Evolutionary conservation across 2,329 filamentous ascomycete genomes (phyloP), one percentile per base, ranked within the genome.

Genomic region (Diaporthe amygdali): DNA sequence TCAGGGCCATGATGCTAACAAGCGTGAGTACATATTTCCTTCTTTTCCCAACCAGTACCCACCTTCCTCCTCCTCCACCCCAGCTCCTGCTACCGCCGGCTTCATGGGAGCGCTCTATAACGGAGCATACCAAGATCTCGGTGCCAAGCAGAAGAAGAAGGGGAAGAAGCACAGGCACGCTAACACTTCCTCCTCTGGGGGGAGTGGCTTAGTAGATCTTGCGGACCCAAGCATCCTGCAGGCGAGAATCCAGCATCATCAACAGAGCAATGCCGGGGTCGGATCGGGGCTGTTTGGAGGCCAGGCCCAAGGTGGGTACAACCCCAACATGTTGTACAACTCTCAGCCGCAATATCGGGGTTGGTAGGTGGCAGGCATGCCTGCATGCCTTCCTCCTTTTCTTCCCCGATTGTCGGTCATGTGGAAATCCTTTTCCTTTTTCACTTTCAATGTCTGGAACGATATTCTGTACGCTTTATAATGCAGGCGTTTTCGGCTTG

Each of bases 111-210:
- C 94, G 90, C 94, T 96, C 88, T 97, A 97, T 88, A 93, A 93
- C 87, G 94, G 93, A 88, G 90, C 91, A 86, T 94, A 94, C 87
- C 93, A 95, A 91, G 95, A 97, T 83, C 92, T 92, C 87, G 93
- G 93, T 87, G 92, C 94, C 87, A 97, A 97, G 92, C 95, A 97
- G 91, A 97, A 97, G 93, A 98, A 97, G 91, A 97, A 97, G 94
- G 95, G 95, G 89, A 98, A 97, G 92, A 98, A 98, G 94, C 96
- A 98, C 90, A 97, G 95, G 92, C 95, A 98, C 92, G 96, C 95
- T 96, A 97, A 98, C 94, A 98, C 96, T 96, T 97, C 95, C 94
- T 98, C 96, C 92, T 97, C 95, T 91, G 93, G 93, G 89, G 95
- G 95, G 91, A 94, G 94, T 94, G 95, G 94, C 89, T 91, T 98